Evolutionary conservation across 1,139 yeast genomes (phyloP).

Genomic region (Chernovozyma sophiae-reginae): DNA sequence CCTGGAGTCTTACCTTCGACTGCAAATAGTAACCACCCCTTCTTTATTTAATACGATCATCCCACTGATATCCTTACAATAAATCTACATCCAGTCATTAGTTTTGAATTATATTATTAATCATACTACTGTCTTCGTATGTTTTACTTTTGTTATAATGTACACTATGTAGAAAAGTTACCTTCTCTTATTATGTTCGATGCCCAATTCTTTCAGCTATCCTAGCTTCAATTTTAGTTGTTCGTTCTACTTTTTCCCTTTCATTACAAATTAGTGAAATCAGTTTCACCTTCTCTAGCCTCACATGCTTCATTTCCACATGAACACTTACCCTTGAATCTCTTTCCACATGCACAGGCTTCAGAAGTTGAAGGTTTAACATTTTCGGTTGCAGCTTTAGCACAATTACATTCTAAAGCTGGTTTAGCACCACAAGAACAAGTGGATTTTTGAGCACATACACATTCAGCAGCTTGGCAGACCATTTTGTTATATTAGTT

Average conservation of each 20-base stretch:
- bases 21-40: too few relatives aligned
- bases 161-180: too few relatives aligned
- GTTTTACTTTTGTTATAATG: too few relatives aligned
- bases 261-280: constrained; percentile 28
- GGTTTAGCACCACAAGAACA: constrained; percentile 50
- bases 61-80: too few relatives aligned
- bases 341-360: constrained; percentile 48
- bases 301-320: constrained; percentile 40
- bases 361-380: constrained; percentile 29
- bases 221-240: too few relatives aligned
- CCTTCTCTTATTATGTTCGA: too few relatives aligned
- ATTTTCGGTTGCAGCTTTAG: constrained; percentile 40
- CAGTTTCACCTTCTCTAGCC: constrained; percentile 44
- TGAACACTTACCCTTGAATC: constrained; percentile 37
- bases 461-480: constrained; percentile 43
- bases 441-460: constrained; percentile 47
- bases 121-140: too few relatives aligned
- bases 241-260: not conserved
- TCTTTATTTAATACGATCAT: too few relatives aligned
- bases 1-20: too few relatives aligned
- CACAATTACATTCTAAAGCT: constrained; percentile 43
- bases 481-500: constrained; percentile 22
- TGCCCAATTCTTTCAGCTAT: too few relatives aligned
- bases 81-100: too few relatives aligned
- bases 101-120: too few relatives aligned